Evolutionary conservation across 1,284 basidiomycete species (phyloP).

Genomic region (Sporisorium iseilematis-ciliati): DNA sequence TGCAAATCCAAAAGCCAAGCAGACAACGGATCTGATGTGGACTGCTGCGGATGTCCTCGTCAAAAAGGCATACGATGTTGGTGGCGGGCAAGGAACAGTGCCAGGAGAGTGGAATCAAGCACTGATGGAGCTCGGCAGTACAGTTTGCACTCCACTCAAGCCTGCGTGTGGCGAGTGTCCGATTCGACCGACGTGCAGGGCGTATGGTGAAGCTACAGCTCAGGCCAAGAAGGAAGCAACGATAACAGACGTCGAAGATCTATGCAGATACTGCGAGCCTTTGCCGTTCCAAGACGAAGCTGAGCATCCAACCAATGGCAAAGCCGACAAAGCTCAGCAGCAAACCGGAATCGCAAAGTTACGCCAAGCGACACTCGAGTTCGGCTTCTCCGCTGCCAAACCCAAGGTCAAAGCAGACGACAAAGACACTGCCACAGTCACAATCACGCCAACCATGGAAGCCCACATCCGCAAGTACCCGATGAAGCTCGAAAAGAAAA

Average conservation of each 20-base stretch:
- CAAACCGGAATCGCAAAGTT: constrained; percentile 24
- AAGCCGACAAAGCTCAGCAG: constrained; percentile 3
- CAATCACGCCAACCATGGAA: constrained; percentile 16
- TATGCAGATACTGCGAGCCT: constrained; percentile 61
- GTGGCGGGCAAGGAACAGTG: constrained; percentile 22
- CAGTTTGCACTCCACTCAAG: constrained; percentile 45
- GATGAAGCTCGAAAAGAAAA: constrained; percentile 87
- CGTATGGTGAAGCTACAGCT: constrained; percentile 21
- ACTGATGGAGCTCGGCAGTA: constrained; percentile 67
- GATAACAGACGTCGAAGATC: constrained; percentile 59
- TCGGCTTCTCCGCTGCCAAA: constrained; percentile 21
- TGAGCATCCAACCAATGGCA: constrained; percentile 2
- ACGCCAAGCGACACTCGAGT: constrained; percentile 40
- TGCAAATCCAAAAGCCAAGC: constrained; percentile 60
- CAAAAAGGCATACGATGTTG: constrained; percentile 26
- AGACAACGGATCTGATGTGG: constrained; percentile 62
- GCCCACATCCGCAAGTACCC: constrained; percentile 80
- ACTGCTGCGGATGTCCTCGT: constrained; percentile 56
- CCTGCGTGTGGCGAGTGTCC: constrained; percentile 60
- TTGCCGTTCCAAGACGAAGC: constrained; percentile 45
- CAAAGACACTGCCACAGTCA: background rate
- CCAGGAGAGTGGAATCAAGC: constrained; percentile 68
- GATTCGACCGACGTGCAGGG: constrained; percentile 51
- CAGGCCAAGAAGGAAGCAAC: constrained; percentile 1
- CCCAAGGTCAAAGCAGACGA: constrained; percentile 9